Evolutionary conservation across 2,329 filamentous ascomycete species (phyloP).

Genomic region (Aquanectria penicillioides): DNA sequence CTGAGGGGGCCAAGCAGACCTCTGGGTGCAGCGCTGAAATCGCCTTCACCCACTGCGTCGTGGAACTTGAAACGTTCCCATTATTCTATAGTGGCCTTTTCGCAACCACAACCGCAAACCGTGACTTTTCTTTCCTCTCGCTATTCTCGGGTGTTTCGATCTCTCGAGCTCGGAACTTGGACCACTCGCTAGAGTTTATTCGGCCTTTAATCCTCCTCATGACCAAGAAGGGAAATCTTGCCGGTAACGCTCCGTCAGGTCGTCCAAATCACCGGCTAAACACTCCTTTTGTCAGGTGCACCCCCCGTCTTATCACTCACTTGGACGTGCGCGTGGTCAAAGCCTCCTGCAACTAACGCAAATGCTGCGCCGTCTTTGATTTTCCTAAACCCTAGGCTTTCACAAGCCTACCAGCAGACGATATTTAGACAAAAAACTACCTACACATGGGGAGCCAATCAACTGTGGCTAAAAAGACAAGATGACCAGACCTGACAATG

Average conservation of each 20-base stretch:
- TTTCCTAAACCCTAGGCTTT: slow-evolving; percentile 29
- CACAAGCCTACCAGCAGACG: slow-evolving; percentile 20
- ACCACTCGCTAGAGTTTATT: background rate
- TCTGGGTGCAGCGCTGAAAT: too few species aligned
- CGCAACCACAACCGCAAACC: background rate
- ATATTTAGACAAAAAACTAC: slow-evolving; percentile 35
- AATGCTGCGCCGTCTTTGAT: slow-evolving; percentile 9
- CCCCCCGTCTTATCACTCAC: background rate
- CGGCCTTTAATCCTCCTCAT: background rate
- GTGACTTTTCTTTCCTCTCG: background rate
- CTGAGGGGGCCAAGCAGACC: too few species aligned
- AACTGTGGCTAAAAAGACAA: slow-evolving; percentile 28
- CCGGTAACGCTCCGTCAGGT: slow-evolving; percentile 5
- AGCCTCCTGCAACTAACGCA: background rate
- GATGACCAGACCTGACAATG: slow-evolving; percentile 28
- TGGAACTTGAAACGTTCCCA: too few species aligned
- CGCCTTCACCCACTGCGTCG: too few species aligned
- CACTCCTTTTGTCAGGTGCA: slow-evolving; percentile 4
- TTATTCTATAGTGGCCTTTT: background rate
- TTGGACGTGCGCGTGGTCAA: background rate
- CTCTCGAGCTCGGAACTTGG: background rate
- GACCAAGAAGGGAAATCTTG: slow-evolving; percentile 4
- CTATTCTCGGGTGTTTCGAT: background rate
- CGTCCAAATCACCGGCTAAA: slow-evolving; percentile 20
- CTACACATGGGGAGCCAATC: slow-evolving; percentile 28